phyloP scores from a whole-genome alignment of 768 basidiomycete species.

The Hysterangium stoloniferum region DNA sequence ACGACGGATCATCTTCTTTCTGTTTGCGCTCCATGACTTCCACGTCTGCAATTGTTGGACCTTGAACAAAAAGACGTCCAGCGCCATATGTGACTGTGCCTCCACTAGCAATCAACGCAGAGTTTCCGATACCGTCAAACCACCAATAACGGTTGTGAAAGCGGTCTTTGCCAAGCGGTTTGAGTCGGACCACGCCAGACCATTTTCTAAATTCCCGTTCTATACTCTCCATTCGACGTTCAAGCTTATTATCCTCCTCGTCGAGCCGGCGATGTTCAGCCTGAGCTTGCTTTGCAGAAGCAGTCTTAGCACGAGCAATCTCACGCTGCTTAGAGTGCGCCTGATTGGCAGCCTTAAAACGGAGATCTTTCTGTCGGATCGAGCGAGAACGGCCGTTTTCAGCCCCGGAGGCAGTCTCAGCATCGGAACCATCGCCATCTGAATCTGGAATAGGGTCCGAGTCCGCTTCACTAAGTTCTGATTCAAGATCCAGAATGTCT shows the following conservation, averaged over 20 bases:
- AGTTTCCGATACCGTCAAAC: slow-evolving; percentile 94
- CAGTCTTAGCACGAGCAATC: slow-evolving; percentile 67
- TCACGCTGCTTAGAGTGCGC: slow-evolving; percentile 75
- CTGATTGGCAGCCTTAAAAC: slow-evolving; percentile 43
- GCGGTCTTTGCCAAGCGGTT: slow-evolving; percentile 85
- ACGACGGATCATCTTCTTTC: slow-evolving; percentile 33
- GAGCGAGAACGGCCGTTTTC: slow-evolving; percentile 34
- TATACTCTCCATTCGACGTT: slow-evolving; percentile 74
- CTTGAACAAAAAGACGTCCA: slow-evolving; percentile 88
- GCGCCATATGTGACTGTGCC: slow-evolving; percentile 79
- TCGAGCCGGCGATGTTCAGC: slow-evolving; percentile 79
- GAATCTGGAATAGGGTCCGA: slow-evolving; percentile 63
- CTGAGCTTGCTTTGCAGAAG: slow-evolving; percentile 71
- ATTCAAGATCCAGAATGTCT: slow-evolving; percentile 48
- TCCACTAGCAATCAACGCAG: slow-evolving; percentile 68
- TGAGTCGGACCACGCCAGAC: slow-evolving; percentile 74
- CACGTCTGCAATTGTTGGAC: slow-evolving; percentile 75
- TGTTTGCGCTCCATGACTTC: slow-evolving; percentile 59
- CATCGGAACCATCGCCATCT: slow-evolving; percentile 50
- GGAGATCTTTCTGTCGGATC: slow-evolving; percentile 42
- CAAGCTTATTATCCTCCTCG: slow-evolving; percentile 80
- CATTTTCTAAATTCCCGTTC: slow-evolving; percentile 93
- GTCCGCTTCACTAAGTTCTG: slow-evolving; percentile 28
- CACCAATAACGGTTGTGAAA: slow-evolving; percentile 97
- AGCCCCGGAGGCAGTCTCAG: slow-evolving; percentile 41